Percentiles rank a stretch among this genome's conserved stretches.
These are phyloP conservation scores for Haplosporangium sp. DNA, from an alignment of 371 early-diverging fungal species.

Conservation along the genomic window DNA sequence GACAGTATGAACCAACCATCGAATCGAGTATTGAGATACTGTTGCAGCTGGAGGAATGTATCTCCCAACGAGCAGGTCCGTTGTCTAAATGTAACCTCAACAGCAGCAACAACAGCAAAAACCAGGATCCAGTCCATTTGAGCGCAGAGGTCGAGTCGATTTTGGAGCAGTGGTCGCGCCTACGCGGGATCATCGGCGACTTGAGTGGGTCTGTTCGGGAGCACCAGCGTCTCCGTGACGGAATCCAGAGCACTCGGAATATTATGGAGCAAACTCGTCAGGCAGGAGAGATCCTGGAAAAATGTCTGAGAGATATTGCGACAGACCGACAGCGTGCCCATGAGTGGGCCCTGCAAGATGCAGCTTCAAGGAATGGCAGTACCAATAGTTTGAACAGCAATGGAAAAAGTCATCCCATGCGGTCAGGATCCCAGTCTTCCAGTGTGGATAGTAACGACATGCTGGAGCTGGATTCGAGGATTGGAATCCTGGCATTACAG, in stretches of 20 bases:
- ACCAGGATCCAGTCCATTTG: slow-evolving; percentile 7
- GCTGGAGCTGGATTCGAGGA: slow-evolving; percentile 47
- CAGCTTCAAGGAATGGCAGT: slow-evolving; percentile 10
- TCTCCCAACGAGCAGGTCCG: slow-evolving; percentile 15
- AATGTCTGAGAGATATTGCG: slow-evolving; percentile 37
- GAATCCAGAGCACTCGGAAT: slow-evolving; percentile 35
- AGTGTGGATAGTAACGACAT: slow-evolving; percentile 51
- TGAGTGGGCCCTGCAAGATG: slow-evolving; percentile 16
- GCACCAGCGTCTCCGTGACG: slow-evolving; percentile 51
- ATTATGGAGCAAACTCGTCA: slow-evolving; percentile 32
- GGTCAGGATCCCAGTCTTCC: slow-evolving; percentile 1
- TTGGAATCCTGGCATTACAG: slow-evolving; percentile 31
- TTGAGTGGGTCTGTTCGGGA: slow-evolving; percentile 37
- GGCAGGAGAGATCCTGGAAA: slow-evolving; percentile 32
- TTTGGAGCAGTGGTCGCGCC: slow-evolving; percentile 29
- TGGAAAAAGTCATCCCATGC: not conserved
- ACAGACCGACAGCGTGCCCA: slow-evolving; percentile 21
- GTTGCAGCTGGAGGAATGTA: slow-evolving; percentile 43
- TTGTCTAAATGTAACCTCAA: not conserved
- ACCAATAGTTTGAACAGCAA: slow-evolving; percentile 15
- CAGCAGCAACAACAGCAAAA: not conserved
- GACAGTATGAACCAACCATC: slow-evolving; percentile 44
- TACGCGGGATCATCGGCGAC: slow-evolving; percentile 30
- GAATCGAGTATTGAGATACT: slow-evolving; percentile 52
- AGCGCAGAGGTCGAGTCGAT: slow-evolving; percentile 29